These are phyloP conservation scores for Vairimorpha apis DNA, from an alignment of 371 early-diverging fungal species.

Conservation along the genomic window DNA sequence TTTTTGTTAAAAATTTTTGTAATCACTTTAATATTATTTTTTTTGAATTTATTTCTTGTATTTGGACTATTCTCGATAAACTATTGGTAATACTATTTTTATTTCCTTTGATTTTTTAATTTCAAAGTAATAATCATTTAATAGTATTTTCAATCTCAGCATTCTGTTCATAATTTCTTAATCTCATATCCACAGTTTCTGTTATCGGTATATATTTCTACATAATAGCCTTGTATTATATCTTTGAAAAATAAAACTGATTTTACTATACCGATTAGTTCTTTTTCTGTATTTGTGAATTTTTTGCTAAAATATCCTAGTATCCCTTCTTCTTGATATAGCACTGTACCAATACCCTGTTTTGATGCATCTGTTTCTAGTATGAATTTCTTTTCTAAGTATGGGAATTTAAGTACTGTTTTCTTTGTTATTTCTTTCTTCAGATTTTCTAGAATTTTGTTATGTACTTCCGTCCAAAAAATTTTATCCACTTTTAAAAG, in stretches of 20 bases:
- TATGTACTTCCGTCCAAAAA: background rate
- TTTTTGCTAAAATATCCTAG: background rate
- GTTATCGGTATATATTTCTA: background rate
- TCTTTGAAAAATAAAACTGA: background rate
- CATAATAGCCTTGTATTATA: background rate
- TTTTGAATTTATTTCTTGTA: background rate
- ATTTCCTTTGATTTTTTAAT: background rate
- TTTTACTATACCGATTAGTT: background rate
- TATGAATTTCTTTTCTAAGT: background rate
- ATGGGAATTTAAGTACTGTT: background rate
- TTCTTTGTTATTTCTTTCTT: background rate
- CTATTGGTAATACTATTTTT: background rate
- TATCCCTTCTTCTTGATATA: background rate
- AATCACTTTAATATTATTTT: background rate
- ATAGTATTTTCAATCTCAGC: background rate
- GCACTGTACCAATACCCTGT: background rate
- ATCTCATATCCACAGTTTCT: background rate
- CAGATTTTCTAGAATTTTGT: background rate
- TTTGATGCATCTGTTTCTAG: conserved; percentile 7
- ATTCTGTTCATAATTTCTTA: background rate
- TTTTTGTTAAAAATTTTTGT: background rate
- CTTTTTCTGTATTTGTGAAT: background rate
- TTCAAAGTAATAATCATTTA: background rate
- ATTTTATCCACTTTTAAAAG: background rate
- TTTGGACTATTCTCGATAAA: background rate